Evolutionary conservation across 495 filamentous ascomycete genomes (phyloP).

Genomic region (Hyaloscypha finlandica): DNA sequence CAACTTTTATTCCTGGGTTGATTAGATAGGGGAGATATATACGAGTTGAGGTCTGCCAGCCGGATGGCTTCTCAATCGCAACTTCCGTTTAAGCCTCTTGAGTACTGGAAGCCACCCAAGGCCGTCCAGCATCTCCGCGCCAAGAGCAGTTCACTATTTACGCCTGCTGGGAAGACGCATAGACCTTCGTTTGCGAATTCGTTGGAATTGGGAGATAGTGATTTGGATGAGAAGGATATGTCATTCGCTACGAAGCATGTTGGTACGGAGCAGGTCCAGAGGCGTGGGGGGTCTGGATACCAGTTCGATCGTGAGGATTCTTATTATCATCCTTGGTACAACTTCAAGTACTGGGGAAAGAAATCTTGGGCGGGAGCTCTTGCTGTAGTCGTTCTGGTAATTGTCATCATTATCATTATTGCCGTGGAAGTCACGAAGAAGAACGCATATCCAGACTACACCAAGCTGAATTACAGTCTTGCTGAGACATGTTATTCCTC

Average conservation of each 20-base stretch:
- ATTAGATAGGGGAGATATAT: not conserved
- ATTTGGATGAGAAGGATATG: conserved; percentile 11
- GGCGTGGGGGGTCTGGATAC: conserved; percentile 8
- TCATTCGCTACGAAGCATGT: conserved; percentile 16
- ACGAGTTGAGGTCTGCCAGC: not conserved
- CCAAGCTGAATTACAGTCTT: conserved; percentile 48
- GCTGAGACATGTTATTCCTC: conserved; percentile 46
- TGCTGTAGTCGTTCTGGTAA: conserved; percentile 43
- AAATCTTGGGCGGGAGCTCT: conserved; percentile 44
- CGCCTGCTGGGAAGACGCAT: not conserved
- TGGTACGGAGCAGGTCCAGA: conserved; percentile 7
- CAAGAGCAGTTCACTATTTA: conserved; percentile 22
- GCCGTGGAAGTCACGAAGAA: conserved; percentile 47
- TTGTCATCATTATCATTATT: conserved; percentile 56
- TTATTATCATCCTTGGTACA: conserved; percentile 41
- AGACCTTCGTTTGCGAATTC: conserved; percentile 19
- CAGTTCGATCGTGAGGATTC: conserved; percentile 21
- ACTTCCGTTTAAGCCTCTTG: conserved; percentile 24
- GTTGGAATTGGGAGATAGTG: not conserved
- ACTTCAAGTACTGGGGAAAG: conserved; percentile 52
- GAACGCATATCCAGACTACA: conserved; percentile 57
- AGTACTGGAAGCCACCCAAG: conserved; percentile 34
- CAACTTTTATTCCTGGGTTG: not conserved
- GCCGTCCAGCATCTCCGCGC: conserved; percentile 24
- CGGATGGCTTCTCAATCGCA: conserved; percentile 3